These are phyloP conservation scores for Hirschfeldia incana DNA, from an alignment of 345 rosid genomes.

Conservation along the genomic window DNA sequence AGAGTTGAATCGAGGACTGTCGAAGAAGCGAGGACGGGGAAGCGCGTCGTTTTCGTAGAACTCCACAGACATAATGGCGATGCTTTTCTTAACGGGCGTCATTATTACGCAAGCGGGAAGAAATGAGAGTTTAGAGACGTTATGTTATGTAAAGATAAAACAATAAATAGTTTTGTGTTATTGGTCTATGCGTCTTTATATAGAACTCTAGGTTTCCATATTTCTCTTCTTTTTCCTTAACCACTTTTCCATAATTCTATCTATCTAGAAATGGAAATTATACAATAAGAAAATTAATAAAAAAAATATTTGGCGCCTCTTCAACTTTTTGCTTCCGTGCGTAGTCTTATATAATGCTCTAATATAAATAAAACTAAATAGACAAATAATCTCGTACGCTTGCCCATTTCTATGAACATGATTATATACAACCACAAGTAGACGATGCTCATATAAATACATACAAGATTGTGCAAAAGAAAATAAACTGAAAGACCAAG, in stretches of 20 bases:
- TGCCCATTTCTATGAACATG: neutral
- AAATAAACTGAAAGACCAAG: neutral
- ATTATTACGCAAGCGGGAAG: neutral
- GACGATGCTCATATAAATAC: neutral
- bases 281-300: no score
- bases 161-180: no score
- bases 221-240: no score
- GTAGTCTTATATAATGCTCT: neutral
- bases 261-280: no score
- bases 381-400: neutral
- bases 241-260: no score
- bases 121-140: no score
- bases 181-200: no score
- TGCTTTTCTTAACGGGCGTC: conserved; percentile 40
- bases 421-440: neutral
- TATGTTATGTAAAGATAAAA: no score
- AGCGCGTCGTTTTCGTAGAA: conserved; percentile 89
- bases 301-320: no score
- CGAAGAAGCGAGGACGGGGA: conserved; percentile 82
- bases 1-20: conserved; percentile 45
- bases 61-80: conserved; percentile 50
- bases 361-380: no score
- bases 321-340: no score
- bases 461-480: neutral
- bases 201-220: no score